Evolutionary conservation across 306 rosid species (phyloP).

Genomic region (Boehmeria nivea): DNA sequence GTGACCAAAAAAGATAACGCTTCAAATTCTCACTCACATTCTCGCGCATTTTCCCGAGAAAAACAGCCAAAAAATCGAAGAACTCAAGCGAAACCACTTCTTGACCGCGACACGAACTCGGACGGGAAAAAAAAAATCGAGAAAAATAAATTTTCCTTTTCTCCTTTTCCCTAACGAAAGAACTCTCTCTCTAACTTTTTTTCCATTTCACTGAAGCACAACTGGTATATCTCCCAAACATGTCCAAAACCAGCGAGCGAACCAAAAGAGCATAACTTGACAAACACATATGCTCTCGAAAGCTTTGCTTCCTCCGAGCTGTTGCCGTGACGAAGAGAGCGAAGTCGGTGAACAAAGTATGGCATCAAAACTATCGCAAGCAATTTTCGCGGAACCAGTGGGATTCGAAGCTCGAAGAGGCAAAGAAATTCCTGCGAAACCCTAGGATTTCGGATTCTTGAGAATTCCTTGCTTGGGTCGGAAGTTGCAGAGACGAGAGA

Average conservation of each 20-base stretch:
- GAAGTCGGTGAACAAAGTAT: slow-evolving; percentile 10
- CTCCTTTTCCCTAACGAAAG: too few species aligned
- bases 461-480: slow-evolving; percentile 46
- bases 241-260: slow-evolving; percentile 6
- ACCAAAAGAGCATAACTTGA: slow-evolving; percentile 15
- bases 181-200: too few species aligned
- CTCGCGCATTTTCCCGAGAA: slow-evolving; percentile 13
- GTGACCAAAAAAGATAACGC: slow-evolving; percentile 5
- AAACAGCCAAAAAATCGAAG: slow-evolving; percentile 22
- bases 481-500: slow-evolving; percentile 29
- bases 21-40: slow-evolving; percentile 17
- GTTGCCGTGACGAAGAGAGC: background rate
- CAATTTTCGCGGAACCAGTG: background rate
- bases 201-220: background rate
- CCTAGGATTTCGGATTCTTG: slow-evolving; percentile 9
- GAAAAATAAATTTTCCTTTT: background rate
- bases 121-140: background rate
- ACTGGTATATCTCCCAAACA: background rate
- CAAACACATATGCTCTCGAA: slow-evolving; percentile 18
- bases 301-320: slow-evolving; percentile 14
- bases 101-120: slow-evolving; percentile 12
- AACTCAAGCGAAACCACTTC: slow-evolving; percentile 14
- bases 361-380: background rate
- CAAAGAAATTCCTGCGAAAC: slow-evolving; percentile 23
- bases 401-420: slow-evolving; percentile 8